Conservation (phyloP, 768 basidiomycete genomes). For the Xerocomellus dryophilus region DNA sequence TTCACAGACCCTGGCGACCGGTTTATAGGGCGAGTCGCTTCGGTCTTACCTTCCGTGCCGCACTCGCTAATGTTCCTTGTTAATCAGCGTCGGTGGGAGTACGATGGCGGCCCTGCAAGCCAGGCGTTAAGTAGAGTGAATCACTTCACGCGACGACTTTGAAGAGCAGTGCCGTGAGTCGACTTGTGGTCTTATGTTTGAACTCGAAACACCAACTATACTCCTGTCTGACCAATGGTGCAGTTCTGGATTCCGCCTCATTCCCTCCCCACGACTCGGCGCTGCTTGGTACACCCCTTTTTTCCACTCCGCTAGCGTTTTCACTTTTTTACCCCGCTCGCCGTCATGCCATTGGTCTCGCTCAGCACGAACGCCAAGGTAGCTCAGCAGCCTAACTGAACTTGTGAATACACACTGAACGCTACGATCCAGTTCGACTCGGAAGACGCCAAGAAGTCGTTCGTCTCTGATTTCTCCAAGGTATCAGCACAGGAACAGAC, state of each 20-base stretch:
- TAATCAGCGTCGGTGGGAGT: slow-evolving; percentile 1
- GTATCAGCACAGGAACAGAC: slow-evolving; percentile 27
- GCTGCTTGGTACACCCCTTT: no score
- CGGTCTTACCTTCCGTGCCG: background rate
- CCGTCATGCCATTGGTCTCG: slow-evolving; percentile 37
- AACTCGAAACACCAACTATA: background rate
- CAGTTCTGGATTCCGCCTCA: background rate
- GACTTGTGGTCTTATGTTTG: background rate
- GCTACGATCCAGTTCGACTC: slow-evolving; percentile 9
- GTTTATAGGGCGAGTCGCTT: background rate
- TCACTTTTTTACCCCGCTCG: background rate
- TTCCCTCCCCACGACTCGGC: background rate
- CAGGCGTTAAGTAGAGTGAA: background rate
- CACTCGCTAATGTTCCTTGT: background rate
- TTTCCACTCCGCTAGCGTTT: background rate
- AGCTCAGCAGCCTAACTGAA: background rate
- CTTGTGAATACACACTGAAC: background rate
- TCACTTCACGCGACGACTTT: no score
- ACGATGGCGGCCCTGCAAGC: slow-evolving; percentile 1
- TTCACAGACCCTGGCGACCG: slow-evolving; percentile 6
- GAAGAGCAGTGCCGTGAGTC: background rate
- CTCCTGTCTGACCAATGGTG: background rate
- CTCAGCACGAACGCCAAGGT: slow-evolving; percentile 42
- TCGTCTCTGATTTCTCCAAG: slow-evolving; percentile 55
- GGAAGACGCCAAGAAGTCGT: slow-evolving; percentile 32